A percentile compares a stretch with the other conserved stretches of the same genome.
phyloP scores from a whole-genome alignment of 352 stramenopile genomes.

The Pelagophyceae sp. region DNA sequence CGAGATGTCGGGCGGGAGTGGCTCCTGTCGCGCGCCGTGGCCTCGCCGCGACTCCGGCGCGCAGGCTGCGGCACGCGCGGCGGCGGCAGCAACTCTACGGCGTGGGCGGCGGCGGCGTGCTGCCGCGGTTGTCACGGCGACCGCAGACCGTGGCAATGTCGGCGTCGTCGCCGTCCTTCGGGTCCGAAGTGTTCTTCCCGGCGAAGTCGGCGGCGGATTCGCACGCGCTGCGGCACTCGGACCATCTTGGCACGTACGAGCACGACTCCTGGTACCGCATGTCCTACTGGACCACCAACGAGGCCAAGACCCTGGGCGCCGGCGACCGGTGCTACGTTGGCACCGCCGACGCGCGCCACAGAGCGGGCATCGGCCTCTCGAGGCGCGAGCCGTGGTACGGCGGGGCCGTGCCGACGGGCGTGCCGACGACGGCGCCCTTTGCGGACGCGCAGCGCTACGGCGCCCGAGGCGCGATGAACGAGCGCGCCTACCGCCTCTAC shows the following conservation, averaged over 20 bases:
- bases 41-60: too few relatives aligned
- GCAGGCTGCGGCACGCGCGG: background rate
- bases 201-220: background rate
- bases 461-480: background rate
- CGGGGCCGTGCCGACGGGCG: background rate
- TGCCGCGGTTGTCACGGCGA: background rate
- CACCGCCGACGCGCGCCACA: background rate
- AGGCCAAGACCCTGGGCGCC: background rate
- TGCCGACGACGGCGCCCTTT: background rate
- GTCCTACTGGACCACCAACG: background rate
- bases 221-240: background rate
- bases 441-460: constrained; percentile 9
- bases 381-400: constrained; percentile 14
- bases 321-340: background rate
- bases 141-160: background rate
- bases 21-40: too few relatives aligned
- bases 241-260: background rate
- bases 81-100: constrained; percentile 7
- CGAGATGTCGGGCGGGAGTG: too few relatives aligned
- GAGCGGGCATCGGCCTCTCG: background rate
- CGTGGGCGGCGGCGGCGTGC: background rate
- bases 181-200: background rate
- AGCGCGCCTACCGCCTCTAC: background rate
- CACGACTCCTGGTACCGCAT: constrained; percentile 15
- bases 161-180: background rate